phyloP scores from a whole-genome alignment of 2,329 filamentous ascomycete species.

The Xylariomycetidae sp. region DNA sequence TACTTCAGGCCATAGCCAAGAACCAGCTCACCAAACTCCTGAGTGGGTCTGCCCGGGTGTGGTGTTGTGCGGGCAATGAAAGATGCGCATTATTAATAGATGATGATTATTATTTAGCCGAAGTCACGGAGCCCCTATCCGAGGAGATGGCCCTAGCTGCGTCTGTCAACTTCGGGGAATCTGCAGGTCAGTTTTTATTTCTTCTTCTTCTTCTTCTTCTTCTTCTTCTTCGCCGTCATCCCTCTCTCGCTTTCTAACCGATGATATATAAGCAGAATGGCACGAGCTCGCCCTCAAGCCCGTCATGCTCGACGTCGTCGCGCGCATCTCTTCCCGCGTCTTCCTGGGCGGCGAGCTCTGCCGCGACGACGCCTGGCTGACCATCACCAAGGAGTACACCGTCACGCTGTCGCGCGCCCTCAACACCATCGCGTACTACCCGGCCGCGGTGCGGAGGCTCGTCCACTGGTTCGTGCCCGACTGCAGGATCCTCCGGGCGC shows the following conservation, averaged over 20 bases:
- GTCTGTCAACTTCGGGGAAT: conserved; percentile 7
- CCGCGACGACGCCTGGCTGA: conserved; percentile 38
- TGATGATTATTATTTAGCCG: no score
- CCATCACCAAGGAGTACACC: conserved; percentile 33
- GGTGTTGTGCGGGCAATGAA: no score
- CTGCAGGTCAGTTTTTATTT: conserved; percentile 8
- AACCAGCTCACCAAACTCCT: neutral
- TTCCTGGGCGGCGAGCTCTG: conserved; percentile 40
- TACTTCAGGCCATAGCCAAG: neutral
- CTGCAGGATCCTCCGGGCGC: conserved; percentile 25
- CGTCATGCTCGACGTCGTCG: conserved; percentile 32
- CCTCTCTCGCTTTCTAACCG: neutral
- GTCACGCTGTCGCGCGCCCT: conserved; percentile 25
- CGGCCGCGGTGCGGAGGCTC: conserved; percentile 30
- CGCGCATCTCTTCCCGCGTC: conserved; percentile 40
- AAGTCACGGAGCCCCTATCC: conserved; percentile 11
- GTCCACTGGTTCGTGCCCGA: conserved; percentile 39
- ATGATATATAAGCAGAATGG: conserved; percentile 30
- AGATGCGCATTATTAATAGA: no score
- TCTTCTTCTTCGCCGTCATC: no score
- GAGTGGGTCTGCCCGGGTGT: no score
- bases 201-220: no score
- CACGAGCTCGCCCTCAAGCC: conserved; percentile 25
- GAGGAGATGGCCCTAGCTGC: conserved; percentile 11
- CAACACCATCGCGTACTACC: conserved; percentile 31